A percentile compares a stretch with the other conserved stretches of the same genome.
phyloP scores from a whole-genome alignment of 495 filamentous ascomycete species.

The Daldinia grandis region DNA sequence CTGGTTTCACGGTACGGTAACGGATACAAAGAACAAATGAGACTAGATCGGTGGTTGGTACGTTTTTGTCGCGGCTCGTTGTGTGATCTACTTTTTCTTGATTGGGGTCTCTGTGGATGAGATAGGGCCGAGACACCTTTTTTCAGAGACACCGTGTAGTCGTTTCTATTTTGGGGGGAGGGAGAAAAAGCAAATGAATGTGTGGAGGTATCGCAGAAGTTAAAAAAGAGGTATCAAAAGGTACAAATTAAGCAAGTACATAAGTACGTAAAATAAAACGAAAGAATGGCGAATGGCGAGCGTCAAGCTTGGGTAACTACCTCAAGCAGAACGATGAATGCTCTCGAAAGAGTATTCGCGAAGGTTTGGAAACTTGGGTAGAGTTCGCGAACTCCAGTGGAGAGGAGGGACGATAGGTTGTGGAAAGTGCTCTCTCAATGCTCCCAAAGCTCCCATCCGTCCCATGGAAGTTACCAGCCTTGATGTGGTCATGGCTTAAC shows the following conservation, averaged over 20 bases:
- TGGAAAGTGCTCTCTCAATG: conserved; percentile 18
- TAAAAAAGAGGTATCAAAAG: background rate
- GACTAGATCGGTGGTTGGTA: conserved; percentile 32
- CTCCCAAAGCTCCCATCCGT: background rate
- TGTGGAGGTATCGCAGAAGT: conserved; percentile 15
- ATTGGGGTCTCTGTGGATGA: conserved; percentile 14
- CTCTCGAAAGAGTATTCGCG: conserved; percentile 33
- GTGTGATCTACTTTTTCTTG: conserved; percentile 24
- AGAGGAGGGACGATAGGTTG: conserved; percentile 23
- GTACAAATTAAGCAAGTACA: conserved; percentile 3
- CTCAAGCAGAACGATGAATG: conserved; percentile 36
- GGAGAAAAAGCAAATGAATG: conserved; percentile 24
- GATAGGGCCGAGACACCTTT: conserved; percentile 35
- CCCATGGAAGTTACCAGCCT: conserved; percentile 5
- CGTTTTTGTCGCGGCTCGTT: conserved; percentile 20
- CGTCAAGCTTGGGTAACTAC: conserved; percentile 18
- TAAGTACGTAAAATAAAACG: conserved; percentile 15
- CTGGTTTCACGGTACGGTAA: conserved; percentile 25
- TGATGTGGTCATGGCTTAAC: conserved; percentile 30
- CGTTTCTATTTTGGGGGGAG: conserved; percentile 21
- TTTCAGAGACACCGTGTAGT: conserved; percentile 26
- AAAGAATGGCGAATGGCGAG: conserved; percentile 17
- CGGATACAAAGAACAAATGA: conserved; percentile 40
- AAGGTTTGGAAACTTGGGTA: conserved; percentile 26
- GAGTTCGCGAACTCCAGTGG: conserved; percentile 26